Evolutionary conservation across 1,139 yeast species (phyloP), one percentile per base, ranked within the genome.

Genomic region (Groenewaldozyma auringiensis): DNA sequence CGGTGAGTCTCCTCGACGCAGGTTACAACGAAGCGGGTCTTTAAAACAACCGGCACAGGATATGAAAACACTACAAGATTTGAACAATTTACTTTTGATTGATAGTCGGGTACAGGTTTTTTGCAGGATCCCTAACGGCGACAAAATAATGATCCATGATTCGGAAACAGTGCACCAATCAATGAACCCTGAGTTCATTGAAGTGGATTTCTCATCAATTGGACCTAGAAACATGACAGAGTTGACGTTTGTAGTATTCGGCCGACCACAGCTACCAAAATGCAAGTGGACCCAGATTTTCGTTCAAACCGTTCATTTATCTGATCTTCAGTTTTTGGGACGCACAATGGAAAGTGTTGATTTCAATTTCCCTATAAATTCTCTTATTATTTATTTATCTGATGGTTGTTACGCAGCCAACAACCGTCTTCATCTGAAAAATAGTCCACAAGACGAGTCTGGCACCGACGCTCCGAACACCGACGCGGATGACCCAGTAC

Each of bases 381-480:
- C 68, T 3, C 40, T 72, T 2, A 47, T 72, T 2, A 37, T 72
- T 2, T 57, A 61, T 21, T 52, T 72, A 33, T 48, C 59, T 1
- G 76, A 73, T 52, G 74, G 71, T 2, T 62, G 67, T 42, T 73
- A 73, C 45, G 43, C 42, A 2, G 27, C 36, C 22, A n/a, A n/a
- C 14, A 11, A 11, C 13, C 8, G 17, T 6, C 14, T 32, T 8
- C 9, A 9, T 8, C 16, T 55, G 14, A 59, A 59, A 2, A 41
- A 41, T 25, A 33, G 40, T 2, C 17, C 25, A 20, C 29, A 21
- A 40, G 34, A 25, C 27, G 33, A 20, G 25, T 8, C 9, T 13
- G 20, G 9, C 37, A 4, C 13, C 6, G 8, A n/a, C 13, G 13
- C 18, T 6, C 13, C 13, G 6, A 4, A 17, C 8, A 17, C 4